Base-by-base conservation (phyloP, 345 rosid genomes). In the Populus nigra region DNA sequence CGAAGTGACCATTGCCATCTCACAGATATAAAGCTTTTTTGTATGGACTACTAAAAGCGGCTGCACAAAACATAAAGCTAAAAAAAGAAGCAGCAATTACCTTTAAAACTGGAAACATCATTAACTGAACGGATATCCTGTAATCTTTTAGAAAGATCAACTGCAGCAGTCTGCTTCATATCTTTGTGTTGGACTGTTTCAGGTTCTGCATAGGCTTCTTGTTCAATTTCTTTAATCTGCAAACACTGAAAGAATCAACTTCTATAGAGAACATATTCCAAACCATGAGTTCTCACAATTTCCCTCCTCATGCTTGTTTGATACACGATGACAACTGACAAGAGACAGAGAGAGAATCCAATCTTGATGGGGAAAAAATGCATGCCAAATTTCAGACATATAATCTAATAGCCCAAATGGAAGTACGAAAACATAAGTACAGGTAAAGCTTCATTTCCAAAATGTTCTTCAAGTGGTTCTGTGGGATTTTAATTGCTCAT, bases 61-160 rank as follows among this genome's bases (percentile, higher is more conserved):
- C 63, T 57, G 63, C 63, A 59, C 63, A 59, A 23, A 23, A 59
- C 29, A 47, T 16, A 59, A 12, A 59, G 29, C 63, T 59, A 23
- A 59, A n/a, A 1, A n/a, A 59, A 33, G 7, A 1, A 20, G 10
- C 29, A 63, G 29, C 41, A 29, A n/a, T 81, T 75, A 96, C 99
- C 99, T 92, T 92, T 96, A 75, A 89, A 5, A 86, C 86, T 91
- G 61, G 89, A 78, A 61, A 89, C 93, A 79, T 94, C 98, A 80
- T 87, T 91, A 63, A 72, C 0, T 1, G 94, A 68, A 50, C 80
- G 95, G 57, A 94, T 83, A 81, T 92, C 90, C 73, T 92, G 90
- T n/a, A 90, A 87, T 45, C 99, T 86, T 81, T 96, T 96, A 43
- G 97, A 94, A 68, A 96, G 94, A 89, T 90, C 97, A 80, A 88